Percentiles rank a stretch among this genome's conserved stretches.
These are phyloP conservation scores for Morella rubra DNA, from an alignment of 306 rosid species.

Conservation along the genomic window DNA sequence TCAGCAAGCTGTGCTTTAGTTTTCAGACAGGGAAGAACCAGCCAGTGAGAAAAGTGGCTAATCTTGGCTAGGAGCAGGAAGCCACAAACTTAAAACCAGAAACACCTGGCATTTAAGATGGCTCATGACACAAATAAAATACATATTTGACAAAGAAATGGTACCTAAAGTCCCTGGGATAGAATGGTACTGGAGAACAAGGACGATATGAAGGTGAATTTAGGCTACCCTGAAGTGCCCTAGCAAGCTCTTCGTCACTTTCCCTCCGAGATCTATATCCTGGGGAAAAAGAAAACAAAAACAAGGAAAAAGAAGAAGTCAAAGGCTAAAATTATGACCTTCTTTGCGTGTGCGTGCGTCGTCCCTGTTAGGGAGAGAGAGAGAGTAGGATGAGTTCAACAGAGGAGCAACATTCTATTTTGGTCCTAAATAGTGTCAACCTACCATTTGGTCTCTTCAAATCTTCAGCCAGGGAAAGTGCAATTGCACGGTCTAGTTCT, in stretches of 20 bases:
- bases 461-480: slow-evolving; percentile 73
- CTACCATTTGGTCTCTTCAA: slow-evolving; percentile 60
- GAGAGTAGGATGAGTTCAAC: background rate
- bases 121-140: slow-evolving; percentile 2
- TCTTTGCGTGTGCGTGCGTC: background rate
- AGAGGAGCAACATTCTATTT: background rate
- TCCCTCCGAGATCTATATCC: slow-evolving; percentile 54
- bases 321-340: slow-evolving; percentile 8
- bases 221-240: slow-evolving; percentile 43
- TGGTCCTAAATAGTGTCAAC: slow-evolving; percentile 16
- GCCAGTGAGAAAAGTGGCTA: background rate
- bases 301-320: slow-evolving; percentile 10
- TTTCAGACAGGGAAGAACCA: slow-evolving; percentile 1
- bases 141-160: slow-evolving; percentile 14
- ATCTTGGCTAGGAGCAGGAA: slow-evolving; percentile 8
- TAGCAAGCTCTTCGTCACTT: slow-evolving; percentile 48
- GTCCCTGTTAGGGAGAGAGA: background rate
- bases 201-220: slow-evolving; percentile 59
- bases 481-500: slow-evolving; percentile 67
- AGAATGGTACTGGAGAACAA: slow-evolving; percentile 39
- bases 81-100: slow-evolving; percentile 18
- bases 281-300: slow-evolving; percentile 21
- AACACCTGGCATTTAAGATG: slow-evolving; percentile 15
- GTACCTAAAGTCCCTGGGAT: slow-evolving; percentile 57
- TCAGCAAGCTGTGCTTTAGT: background rate